phyloP scores from a whole-genome alignment of 169 alveolate species.

The Plasmodium vivax region DNA sequence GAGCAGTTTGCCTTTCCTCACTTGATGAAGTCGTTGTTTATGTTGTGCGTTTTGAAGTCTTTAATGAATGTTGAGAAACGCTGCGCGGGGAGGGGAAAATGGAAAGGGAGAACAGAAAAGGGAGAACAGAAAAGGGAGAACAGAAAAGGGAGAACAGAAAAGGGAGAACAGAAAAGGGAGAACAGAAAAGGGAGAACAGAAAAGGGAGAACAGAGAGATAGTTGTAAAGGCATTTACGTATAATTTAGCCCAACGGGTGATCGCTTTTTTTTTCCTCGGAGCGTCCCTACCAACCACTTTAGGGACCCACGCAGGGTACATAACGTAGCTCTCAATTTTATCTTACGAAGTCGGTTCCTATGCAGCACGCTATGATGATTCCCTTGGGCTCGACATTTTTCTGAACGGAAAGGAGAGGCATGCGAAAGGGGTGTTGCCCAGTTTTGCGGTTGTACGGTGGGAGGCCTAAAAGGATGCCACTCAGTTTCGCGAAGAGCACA shows the following conservation, averaged over 20 bases:
- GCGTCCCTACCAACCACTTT: not conserved
- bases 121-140: not conserved
- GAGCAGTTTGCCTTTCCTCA: not conserved
- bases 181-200: too few relatives aligned
- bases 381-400: conserved; percentile 54
- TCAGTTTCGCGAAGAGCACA: not conserved
- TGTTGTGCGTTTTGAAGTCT: conserved; percentile 44
- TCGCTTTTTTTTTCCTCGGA: not conserved
- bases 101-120: too few relatives aligned
- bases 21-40: conserved; percentile 43
- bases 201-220: not conserved
- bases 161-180: too few relatives aligned
- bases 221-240: not conserved
- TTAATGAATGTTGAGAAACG: conserved; percentile 50
- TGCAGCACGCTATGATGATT: conserved; percentile 46
- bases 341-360: conserved; percentile 71
- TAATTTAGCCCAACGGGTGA: not conserved
- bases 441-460: too few relatives aligned
- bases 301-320: not conserved
- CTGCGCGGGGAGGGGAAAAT: not conserved
- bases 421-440: not conserved
- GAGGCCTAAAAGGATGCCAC: not conserved
- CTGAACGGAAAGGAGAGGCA: conserved; percentile 18
- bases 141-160: not conserved
- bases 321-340: not conserved